Conservation (phyloP, 1,284 basidiomycete genomes). For the Malassezia arunalokei region DNA sequence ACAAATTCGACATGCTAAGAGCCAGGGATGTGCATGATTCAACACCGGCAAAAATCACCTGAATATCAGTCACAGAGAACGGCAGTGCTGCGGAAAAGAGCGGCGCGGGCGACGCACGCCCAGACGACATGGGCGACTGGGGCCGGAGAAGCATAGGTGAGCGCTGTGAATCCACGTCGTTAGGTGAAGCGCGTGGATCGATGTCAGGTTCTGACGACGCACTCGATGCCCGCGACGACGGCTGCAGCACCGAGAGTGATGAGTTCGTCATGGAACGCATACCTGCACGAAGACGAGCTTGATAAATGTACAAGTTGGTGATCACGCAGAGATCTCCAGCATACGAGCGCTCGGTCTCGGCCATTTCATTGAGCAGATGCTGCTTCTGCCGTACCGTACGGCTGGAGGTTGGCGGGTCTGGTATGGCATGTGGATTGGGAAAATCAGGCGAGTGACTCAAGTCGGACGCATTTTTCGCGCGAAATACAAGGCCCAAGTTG, state of each 20-base stretch:
- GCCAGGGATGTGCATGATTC: constrained; percentile 62
- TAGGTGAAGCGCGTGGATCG: not conserved
- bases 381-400: constrained; percentile 58
- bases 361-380: constrained; percentile 63
- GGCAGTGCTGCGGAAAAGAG: constrained; percentile 15
- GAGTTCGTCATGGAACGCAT: constrained; percentile 16
- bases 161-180: not conserved
- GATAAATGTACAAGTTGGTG: constrained; percentile 59
- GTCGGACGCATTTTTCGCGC: not conserved
- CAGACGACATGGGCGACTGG: not conserved
- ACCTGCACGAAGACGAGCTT: constrained; percentile 40
- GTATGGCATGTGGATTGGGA: constrained; percentile 6
- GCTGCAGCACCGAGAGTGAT: not conserved
- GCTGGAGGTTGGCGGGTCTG: constrained; percentile 1
- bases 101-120: not conserved
- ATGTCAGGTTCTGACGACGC: constrained; percentile 1
- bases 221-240: not conserved
- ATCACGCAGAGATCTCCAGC: constrained; percentile 75
- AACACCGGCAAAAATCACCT: constrained; percentile 67
- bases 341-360: constrained; percentile 66
- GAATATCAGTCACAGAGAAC: constrained; percentile 61
- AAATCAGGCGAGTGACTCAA: constrained; percentile 1
- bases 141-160: not conserved
- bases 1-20: constrained; percentile 53
- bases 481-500: no score